Evolutionary conservation across 352 stramenopile species (phyloP).

Genomic region (Phytophthora nicotianae): DNA sequence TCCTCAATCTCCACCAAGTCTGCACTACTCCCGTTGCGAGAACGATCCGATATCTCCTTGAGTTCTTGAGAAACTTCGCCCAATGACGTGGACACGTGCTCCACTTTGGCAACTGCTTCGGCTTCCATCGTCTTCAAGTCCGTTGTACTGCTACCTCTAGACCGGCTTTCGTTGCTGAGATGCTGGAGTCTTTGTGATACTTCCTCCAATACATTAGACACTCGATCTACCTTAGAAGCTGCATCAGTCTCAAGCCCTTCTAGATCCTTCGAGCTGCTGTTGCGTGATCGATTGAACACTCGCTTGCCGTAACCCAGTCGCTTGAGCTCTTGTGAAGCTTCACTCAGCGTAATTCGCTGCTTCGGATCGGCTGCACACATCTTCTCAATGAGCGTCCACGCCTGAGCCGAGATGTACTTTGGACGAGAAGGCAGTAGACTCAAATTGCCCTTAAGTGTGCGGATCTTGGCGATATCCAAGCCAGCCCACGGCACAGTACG

Average conservation of each 20-base stretch:
- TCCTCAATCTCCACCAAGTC: constrained; percentile 23
- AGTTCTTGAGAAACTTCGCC: constrained; percentile 45
- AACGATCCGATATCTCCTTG: constrained; percentile 33
- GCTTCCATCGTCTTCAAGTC: constrained; percentile 20
- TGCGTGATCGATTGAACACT: constrained; percentile 18
- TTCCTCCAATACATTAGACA: constrained; percentile 37
- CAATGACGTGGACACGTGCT: constrained; percentile 33
- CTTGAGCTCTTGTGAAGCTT: constrained; percentile 55
- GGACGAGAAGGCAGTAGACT: constrained; percentile 58
- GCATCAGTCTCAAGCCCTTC: constrained; percentile 16
- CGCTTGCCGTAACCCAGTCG: constrained; percentile 50
- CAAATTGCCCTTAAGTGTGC: constrained; percentile 58
- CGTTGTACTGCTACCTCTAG: constrained; percentile 18
- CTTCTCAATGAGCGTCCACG: constrained; percentile 64
- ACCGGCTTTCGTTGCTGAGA: constrained; percentile 29
- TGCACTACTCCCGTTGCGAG: constrained; percentile 17
- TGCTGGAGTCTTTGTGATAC: constrained; percentile 48
- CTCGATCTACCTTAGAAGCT: constrained; percentile 22
- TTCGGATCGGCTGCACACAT: constrained; percentile 64
- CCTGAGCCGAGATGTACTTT: constrained; percentile 40
- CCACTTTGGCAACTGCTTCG: constrained; percentile 16
- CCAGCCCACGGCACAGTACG: constrained; percentile 52
- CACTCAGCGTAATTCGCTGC: constrained; percentile 49
- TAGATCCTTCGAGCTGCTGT: constrained; percentile 27
- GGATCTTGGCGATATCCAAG: constrained; percentile 52